phyloP scores from a whole-genome alignment of 2,329 filamentous ascomycete genomes.

The Trichophyton schoenleinii region DNA sequence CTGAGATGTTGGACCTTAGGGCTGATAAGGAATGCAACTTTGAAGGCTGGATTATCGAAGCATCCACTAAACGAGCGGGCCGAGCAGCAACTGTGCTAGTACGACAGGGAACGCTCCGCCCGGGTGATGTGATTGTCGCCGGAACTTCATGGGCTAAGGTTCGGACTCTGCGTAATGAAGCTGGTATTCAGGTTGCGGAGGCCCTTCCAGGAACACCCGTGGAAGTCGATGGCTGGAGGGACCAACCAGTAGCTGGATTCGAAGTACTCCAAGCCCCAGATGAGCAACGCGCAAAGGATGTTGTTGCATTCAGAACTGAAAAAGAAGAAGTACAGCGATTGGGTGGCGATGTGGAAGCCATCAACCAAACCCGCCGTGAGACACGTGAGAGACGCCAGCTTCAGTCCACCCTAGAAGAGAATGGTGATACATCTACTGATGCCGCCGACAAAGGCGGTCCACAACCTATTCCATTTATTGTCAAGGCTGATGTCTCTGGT shows the following conservation, averaged over 20 bases:
- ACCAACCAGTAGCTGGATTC: conserved; percentile 73
- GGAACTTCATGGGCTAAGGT: conserved; percentile 80
- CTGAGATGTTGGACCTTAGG: conserved; percentile 81
- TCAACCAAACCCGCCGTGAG: conserved; percentile 55
- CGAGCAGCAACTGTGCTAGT: conserved; percentile 82
- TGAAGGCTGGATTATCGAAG: conserved; percentile 91
- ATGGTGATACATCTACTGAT: conserved; percentile 23
- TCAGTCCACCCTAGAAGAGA: conserved; percentile 25
- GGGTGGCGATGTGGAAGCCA: conserved; percentile 58
- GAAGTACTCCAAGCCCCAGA: conserved; percentile 70
- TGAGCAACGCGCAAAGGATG: conserved; percentile 65
- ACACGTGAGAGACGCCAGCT: conserved; percentile 40
- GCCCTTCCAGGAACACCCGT: conserved; percentile 81
- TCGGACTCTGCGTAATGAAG: conserved; percentile 74
- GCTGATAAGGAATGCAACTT: conserved; percentile 63
- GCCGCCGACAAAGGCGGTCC: conserved; percentile 30
- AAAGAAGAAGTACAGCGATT: conserved; percentile 54
- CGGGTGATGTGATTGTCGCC: conserved; percentile 73
- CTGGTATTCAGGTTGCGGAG: conserved; percentile 56
- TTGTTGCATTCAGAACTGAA: conserved; percentile 63
- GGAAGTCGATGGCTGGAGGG: conserved; percentile 89
- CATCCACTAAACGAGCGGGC: conserved; percentile 71
- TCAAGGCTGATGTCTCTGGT: conserved; percentile 88
- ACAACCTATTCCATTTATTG: conserved; percentile 60
- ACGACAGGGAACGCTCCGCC: conserved; percentile 68